A percentile compares a stretch with the other conserved stretches of the same genome.
phyloP scores from a whole-genome alignment of 352 stramenopile genomes.

The Pythium biforme region DNA sequence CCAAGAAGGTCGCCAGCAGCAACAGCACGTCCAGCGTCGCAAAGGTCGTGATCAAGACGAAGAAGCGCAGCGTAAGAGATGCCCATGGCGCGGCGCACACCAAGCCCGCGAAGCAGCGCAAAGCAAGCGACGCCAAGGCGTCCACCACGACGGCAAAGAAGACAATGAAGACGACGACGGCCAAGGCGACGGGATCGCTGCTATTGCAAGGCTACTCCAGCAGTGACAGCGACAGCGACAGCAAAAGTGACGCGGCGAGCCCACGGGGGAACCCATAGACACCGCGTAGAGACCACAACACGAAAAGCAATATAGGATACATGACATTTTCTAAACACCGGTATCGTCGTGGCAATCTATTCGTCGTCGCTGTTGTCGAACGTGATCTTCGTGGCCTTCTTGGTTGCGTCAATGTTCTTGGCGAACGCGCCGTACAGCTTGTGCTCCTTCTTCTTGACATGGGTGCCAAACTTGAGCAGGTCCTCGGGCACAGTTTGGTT shows the following conservation, averaged over 20 bases:
- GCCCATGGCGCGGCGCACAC: background rate
- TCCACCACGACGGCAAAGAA: background rate
- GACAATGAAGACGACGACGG: background rate
- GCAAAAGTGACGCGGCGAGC: background rate
- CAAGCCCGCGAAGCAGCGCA: slow-evolving; percentile 11
- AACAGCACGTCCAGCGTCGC: slow-evolving; percentile 16
- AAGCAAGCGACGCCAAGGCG: background rate
- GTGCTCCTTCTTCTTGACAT: slow-evolving; percentile 99
- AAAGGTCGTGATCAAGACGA: slow-evolving; percentile 50
- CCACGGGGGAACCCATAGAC: too few species aligned
- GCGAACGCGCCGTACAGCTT: slow-evolving; percentile 98
- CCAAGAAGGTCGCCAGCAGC: background rate
- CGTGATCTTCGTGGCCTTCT: slow-evolving; percentile 98
- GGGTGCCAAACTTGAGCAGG: slow-evolving; percentile 97
- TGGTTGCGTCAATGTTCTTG: slow-evolving; percentile 92
- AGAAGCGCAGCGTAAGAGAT: slow-evolving; percentile 36
- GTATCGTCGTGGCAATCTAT: slow-evolving; percentile 15
- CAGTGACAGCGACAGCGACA: slow-evolving; percentile 29
- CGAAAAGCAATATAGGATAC: slow-evolving; percentile 3
- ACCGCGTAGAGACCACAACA: background rate
- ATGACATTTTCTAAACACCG: background rate
- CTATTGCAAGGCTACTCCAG: slow-evolving; percentile 53
- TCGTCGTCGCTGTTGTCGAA: slow-evolving; percentile 87
- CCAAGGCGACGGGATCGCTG: slow-evolving; percentile 15
- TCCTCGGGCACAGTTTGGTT: slow-evolving; percentile 93